These are phyloP conservation scores for Lentinula novae-zelandiae DNA, from an alignment of 1,284 basidiomycete genomes.

Conservation along the genomic window DNA sequence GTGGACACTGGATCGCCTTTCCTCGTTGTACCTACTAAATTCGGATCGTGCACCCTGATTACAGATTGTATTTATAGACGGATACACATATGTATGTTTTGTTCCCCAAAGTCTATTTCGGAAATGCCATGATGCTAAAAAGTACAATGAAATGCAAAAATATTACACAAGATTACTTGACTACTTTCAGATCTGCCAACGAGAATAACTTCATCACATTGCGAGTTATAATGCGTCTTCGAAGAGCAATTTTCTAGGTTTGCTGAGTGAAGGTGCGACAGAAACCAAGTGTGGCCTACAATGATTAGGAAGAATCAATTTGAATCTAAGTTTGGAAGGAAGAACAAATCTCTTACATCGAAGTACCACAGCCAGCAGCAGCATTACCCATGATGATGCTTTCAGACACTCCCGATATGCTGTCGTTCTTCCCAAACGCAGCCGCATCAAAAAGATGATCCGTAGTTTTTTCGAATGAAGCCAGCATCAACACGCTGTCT, in stretches of 20 bases:
- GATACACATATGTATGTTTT: too few species aligned
- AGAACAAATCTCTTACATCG: slow-evolving; percentile 62
- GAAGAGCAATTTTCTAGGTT: slow-evolving; percentile 27
- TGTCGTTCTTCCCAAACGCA: slow-evolving; percentile 93
- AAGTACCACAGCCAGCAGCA: slow-evolving; percentile 94
- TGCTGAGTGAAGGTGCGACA: slow-evolving; percentile 23
- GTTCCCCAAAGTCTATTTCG: not conserved
- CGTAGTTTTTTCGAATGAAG: slow-evolving; percentile 99
- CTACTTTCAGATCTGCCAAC: too few species aligned
- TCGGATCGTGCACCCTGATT: not conserved
- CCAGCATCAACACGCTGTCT: slow-evolving; percentile 98
- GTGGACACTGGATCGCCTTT: not conserved
- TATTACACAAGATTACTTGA: not conserved
- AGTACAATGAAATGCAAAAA: not conserved
- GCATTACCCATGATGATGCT: slow-evolving; percentile 99
- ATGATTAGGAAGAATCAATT: not conserved
- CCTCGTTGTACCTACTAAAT: not conserved
- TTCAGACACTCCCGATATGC: slow-evolving; percentile 95
- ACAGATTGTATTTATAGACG: too few species aligned
- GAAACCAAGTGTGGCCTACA: slow-evolving; percentile 20
- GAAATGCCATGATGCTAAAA: not conserved
- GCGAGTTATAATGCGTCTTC: slow-evolving; percentile 22
- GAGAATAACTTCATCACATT: not conserved
- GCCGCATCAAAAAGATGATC: slow-evolving; percentile 99
- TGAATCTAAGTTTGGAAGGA: not conserved